These are phyloP conservation scores for Candida montana DNA, from an alignment of 805 yeast genomes.

Conservation along the genomic window DNA sequence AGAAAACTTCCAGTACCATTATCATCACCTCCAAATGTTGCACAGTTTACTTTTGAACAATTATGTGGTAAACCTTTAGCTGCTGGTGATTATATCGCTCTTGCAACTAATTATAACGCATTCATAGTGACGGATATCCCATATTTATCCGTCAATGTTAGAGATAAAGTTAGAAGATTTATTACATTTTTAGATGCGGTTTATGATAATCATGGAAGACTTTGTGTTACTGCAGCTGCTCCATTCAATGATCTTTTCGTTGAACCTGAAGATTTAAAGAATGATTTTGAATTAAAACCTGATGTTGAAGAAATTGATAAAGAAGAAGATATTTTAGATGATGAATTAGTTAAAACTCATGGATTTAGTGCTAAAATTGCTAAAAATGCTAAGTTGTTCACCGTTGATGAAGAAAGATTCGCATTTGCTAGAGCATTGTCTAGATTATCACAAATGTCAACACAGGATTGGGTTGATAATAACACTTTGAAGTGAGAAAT, in stretches of 20 bases:
- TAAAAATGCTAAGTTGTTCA: conserved; percentile 69
- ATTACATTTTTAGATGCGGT: conserved; percentile 95
- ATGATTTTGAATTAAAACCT: conserved; percentile 27
- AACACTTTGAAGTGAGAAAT: conserved; percentile 10
- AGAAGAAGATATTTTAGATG: conserved; percentile 38
- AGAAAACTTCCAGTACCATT: conserved; percentile 70
- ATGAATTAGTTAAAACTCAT: conserved; percentile 64
- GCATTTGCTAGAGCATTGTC: conserved; percentile 95
- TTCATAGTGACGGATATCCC: conserved; percentile 94
- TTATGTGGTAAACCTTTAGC: conserved; percentile 84
- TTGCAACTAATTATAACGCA: conserved; percentile 70
- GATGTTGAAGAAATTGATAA: conserved; percentile 13
- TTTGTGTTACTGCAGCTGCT: conserved; percentile 87
- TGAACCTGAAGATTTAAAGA: conserved; percentile 57
- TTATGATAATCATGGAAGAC: conserved; percentile 81
- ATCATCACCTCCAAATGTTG: conserved; percentile 74
- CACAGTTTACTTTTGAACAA: conserved; percentile 82
- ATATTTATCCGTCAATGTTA: conserved; percentile 63
- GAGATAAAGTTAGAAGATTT: conserved; percentile 85
- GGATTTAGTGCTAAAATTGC: conserved; percentile 73
- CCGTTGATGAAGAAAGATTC: conserved; percentile 89
- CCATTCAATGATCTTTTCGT: conserved; percentile 82
- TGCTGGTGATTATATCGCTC: conserved; percentile 88
- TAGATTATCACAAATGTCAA: conserved; percentile 89
- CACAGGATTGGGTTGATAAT: conserved; percentile 80